phyloP scores from a whole-genome alignment of 73 alveolate genomes.

The Paramecium octaurelia region DNA sequence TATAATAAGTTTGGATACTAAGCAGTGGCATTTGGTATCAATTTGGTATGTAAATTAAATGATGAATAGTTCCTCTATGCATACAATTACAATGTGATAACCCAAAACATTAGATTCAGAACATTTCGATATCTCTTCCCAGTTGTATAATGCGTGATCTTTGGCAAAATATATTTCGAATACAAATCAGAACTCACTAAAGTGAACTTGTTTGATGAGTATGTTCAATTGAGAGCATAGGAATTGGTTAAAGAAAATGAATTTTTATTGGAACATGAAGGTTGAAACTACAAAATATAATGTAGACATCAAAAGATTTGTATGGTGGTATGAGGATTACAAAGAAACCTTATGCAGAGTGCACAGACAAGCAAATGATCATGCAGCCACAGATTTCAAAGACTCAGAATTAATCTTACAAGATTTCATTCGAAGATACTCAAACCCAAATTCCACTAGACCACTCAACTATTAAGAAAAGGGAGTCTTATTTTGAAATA shows the following conservation, averaged over 20 bases:
- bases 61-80: constrained; percentile 56
- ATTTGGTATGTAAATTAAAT: constrained; percentile 20
- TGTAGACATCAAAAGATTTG: constrained; percentile 71
- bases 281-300: background rate
- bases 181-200: constrained; percentile 70
- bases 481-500: background rate
- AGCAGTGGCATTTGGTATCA: constrained; percentile 49
- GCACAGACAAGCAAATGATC: constrained; percentile 85
- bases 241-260: constrained; percentile 83
- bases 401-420: constrained; percentile 80
- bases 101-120: constrained; percentile 54
- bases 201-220: constrained; percentile 81
- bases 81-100: constrained; percentile 55
- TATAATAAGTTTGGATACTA: constrained; percentile 45
- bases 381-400: constrained; percentile 81
- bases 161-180: constrained; percentile 51
- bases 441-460: constrained; percentile 72
- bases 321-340: constrained; percentile 84
- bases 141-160: background rate
- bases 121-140: constrained; percentile 59
- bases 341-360: constrained; percentile 79
- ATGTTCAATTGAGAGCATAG: constrained; percentile 83
- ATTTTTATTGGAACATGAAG: constrained; percentile 69
- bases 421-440: constrained; percentile 84
- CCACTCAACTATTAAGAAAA: constrained; percentile 37